Base-by-base conservation (phyloP, 805 yeast genomes). In the Candida boidinii region DNA sequence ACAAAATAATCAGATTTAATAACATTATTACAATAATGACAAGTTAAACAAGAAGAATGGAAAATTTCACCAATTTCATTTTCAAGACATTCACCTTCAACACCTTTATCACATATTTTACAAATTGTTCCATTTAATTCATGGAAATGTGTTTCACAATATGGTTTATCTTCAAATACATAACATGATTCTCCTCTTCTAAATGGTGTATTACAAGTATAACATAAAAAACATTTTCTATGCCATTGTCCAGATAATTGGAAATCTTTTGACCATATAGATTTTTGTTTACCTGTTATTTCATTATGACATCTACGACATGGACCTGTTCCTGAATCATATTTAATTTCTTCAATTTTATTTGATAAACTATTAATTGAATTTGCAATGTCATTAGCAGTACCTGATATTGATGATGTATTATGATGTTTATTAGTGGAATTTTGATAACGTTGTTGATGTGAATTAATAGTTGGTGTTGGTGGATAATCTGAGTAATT, bases 221-320 rank as follows among this genome's bases (percentile, higher is more conserved):
- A 58, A 62, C 98, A 92, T 11, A 62, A 61, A 63, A 92, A 90
- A 53, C 98, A 92, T 12, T 66, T 57, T 25, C 94, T 68, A 52
- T 92, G 98, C 97, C 97, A 92, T 52, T 87, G 90, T 0, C 96
- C 97, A 2, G 85, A 71, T 29, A 82, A 60, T 48, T 79, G 87
- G n/a, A 79, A 82, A 35, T 82, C 83, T 44, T 78, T 81, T n/a
- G 95, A 84, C 57, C 77, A 81, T 14, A 90, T 81, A 0, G 92
- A 67, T 48, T 79, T 84, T 32, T 53, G 55, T 8, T 42, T 38
- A 1, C 75, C 66, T 1, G 43, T 41, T 20, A 88, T 76, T n/a
- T 56, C 62, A 28, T 54, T 39, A 5, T 57, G 54, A 60, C 97
- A 90, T 22, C 70, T 65, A 37, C 96, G 74, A 53, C 97, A 90